phyloP scores from a whole-genome alignment of 2,329 filamentous ascomycete genomes.

The Penicillium griseofulvum region DNA sequence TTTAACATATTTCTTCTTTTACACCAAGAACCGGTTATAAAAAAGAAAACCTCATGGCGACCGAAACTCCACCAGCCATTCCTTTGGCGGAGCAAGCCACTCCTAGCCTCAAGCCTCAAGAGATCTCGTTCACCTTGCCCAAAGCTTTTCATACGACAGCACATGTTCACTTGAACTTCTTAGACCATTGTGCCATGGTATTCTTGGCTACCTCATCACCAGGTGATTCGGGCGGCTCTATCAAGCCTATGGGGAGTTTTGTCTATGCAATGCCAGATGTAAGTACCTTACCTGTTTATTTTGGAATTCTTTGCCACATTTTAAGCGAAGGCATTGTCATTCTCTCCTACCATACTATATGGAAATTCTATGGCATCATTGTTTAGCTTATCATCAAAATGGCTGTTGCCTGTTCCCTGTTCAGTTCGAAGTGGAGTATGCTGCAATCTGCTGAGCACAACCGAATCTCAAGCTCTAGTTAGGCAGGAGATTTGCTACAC shows the following conservation, averaged over 20 bases:
- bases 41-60: conserved; percentile 8
- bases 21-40: background rate
- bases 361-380: background rate
- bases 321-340: background rate
- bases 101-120: conserved; percentile 44
- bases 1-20: background rate
- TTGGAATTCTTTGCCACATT: background rate
- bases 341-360: background rate
- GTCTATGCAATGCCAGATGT: conserved; percentile 94
- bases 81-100: conserved; percentile 20
- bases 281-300: conserved; percentile 25
- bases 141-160: conserved; percentile 56
- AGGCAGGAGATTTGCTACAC: background rate
- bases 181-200: conserved; percentile 53
- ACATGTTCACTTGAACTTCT: conserved; percentile 58
- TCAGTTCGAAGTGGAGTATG: background rate
- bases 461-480: background rate
- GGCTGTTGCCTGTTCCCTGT: background rate
- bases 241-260: conserved; percentile 73
- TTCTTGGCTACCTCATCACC: conserved; percentile 57
- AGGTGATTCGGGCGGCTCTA: conserved; percentile 39
- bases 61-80: conserved; percentile 9
- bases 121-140: conserved; percentile 59
- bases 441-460: background rate
- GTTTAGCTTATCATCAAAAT: background rate